These are phyloP conservation scores for Hansenula anomala DNA, from an alignment of 1,139 yeast genomes.

Conservation along the genomic window DNA sequence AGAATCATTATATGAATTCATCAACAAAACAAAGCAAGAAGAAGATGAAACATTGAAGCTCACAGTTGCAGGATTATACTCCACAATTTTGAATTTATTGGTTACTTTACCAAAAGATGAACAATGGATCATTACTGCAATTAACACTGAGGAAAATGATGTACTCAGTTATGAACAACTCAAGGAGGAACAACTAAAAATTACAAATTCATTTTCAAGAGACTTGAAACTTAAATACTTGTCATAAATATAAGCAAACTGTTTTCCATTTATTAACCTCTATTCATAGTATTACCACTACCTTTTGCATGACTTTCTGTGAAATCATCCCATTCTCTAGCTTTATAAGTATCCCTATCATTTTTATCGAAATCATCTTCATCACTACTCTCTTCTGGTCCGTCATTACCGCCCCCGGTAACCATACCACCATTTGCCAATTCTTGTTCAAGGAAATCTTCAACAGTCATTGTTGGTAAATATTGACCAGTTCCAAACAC, in stretches of 20 bases:
- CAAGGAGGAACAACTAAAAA: slow-evolving; percentile 12
- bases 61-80: slow-evolving; percentile 26
- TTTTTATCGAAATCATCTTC: slow-evolving; percentile 44
- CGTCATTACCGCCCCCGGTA: slow-evolving; percentile 40
- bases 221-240: background rate
- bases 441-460: slow-evolving; percentile 85
- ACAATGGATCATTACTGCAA: slow-evolving; percentile 47
- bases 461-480: slow-evolving; percentile 92
- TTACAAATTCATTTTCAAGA: slow-evolving; percentile 2
- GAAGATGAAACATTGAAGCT: slow-evolving; percentile 7
- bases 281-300: slow-evolving; percentile 82
- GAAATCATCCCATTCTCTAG: slow-evolving; percentile 91
- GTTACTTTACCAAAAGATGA: slow-evolving; percentile 46
- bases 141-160: slow-evolving; percentile 15
- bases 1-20: slow-evolving; percentile 52
- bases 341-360: slow-evolving; percentile 55
- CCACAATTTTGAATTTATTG: slow-evolving; percentile 45
- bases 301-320: slow-evolving; percentile 84
- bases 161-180: slow-evolving; percentile 20
- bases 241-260: too few species aligned
- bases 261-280: too few species aligned
- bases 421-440: slow-evolving; percentile 77
- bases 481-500: slow-evolving; percentile 92
- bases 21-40: slow-evolving; percentile 31
- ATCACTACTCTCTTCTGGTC: slow-evolving; percentile 42